Base-by-base conservation (phyloP, 164 flowering plant genomes). In the Piper betle region DNA sequence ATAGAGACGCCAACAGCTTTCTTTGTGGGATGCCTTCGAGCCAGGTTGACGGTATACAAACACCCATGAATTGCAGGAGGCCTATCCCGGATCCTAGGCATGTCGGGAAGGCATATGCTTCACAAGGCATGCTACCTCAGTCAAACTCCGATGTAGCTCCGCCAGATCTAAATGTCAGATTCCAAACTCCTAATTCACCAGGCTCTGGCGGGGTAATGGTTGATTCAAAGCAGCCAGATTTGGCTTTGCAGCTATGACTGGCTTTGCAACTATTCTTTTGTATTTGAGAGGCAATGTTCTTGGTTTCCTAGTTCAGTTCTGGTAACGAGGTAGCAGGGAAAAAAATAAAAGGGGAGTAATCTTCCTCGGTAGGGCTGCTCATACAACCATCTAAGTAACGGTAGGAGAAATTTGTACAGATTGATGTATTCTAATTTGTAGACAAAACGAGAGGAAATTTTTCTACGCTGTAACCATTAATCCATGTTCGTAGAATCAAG, bases 191-290 rank as follows among this genome's bases (percentile, higher is more conserved):
- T 18, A 73, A 75, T 5, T 81, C 84, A 48, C 84, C 85, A 18
- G 66, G 69, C 61, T 73, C 76, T 11, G 65, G 72, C 41, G 37
- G 39, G 38, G 60, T 67, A 54, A 61, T 68, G 55, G 73, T 72
- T 18, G 84, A 84, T 56, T 67, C 85, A 4, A 67, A 74, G 16
- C 85, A 81, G 39, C 85, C 90, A 19, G 87, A 84, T 69, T 77
- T 82, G 64, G 94, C 82, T 39, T 75, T 82, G 78, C 85, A 84
- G 78, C 81, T 84, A 39, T 84, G 76, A 84, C 42, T 60, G 10
- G 18, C 0, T 58, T 40, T 39, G 13, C 18, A 48, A 48, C 19
- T n/a, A 57, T 40, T 65, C 64, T 25, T 63, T 62, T 37, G 65
- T 52, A 48, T 65, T 62, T 16, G 57, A 73, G 79, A 82, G 74